Evolutionary conservation across 805 yeast species (phyloP).

Genomic region (Pichia paraexigua): DNA sequence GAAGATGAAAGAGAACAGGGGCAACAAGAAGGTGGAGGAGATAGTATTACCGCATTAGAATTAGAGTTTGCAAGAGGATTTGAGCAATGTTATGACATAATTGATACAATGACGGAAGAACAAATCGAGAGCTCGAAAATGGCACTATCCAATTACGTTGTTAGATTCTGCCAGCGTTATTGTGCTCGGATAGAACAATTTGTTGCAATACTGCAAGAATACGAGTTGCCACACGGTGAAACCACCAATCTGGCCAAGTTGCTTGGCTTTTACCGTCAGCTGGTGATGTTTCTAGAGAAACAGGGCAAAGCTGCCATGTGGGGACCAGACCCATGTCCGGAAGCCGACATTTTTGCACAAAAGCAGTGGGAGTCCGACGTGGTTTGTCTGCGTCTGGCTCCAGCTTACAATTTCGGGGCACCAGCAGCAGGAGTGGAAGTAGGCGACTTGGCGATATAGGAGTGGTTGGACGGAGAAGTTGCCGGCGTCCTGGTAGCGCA

Average conservation of each 20-base stretch:
- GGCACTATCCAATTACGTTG: neutral
- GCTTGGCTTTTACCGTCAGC: neutral
- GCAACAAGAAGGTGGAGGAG: neutral
- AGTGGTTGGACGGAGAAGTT: too few relatives aligned
- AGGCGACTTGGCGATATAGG: neutral
- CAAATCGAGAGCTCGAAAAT: neutral
- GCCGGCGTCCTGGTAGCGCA: neutral
- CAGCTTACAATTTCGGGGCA: neutral
- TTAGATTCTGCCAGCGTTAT: neutral
- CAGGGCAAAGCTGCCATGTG: neutral
- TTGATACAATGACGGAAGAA: neutral
- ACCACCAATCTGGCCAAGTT: neutral
- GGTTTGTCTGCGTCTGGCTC: neutral
- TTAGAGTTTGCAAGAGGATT: neutral
- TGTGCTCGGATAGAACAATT: neutral
- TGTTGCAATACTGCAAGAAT: neutral
- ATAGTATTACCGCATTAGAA: neutral
- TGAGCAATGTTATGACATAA: neutral
- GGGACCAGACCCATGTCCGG: too few relatives aligned
- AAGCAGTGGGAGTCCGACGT: neutral
- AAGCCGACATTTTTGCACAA: neutral
- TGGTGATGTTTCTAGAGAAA: neutral
- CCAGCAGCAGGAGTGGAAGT: neutral
- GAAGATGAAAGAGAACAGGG: constrained; percentile 18
- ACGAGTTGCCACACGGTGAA: neutral